These are phyloP conservation scores for Striga hermonthica DNA, from an alignment of 305 asterid species.

Conservation along the genomic window DNA sequence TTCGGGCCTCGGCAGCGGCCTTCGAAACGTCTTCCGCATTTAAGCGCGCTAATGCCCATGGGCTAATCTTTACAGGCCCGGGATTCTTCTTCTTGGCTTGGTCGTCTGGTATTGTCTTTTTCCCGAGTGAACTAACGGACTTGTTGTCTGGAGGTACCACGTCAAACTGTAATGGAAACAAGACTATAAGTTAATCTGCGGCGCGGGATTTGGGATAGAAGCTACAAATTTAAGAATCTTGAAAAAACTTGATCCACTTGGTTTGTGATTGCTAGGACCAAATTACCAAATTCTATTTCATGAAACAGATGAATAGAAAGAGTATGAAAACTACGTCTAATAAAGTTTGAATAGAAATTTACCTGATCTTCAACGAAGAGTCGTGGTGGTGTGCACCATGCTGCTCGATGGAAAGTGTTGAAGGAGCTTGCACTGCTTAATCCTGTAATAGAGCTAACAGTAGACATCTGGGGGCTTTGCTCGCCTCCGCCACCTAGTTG, in stretches of 20 bases:
- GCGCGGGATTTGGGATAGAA: no score
- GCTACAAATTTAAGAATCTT: no score
- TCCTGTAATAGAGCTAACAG: conserved; percentile 83
- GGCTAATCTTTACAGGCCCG: conserved; percentile 85
- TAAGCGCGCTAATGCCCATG: conserved; percentile 88
- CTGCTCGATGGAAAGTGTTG: conserved; percentile 81
- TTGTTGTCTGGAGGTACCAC: conserved; percentile 83
- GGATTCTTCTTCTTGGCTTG: conserved; percentile 73
- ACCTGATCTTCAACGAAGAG: conserved; percentile 99
- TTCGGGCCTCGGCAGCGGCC: conserved; percentile 96
- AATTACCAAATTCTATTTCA: no score
- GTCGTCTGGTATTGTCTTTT: conserved; percentile 57
- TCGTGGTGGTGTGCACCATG: conserved; percentile 99
- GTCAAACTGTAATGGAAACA: conserved; percentile 57
- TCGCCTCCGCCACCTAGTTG: conserved; percentile 71
- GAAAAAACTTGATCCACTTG: no score
- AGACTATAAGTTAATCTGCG: not conserved
- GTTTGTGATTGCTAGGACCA: no score
- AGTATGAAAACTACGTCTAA: not conserved
- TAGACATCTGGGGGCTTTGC: conserved; percentile 97
- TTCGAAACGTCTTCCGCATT: conserved; percentile 87
- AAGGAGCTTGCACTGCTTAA: conserved; percentile 94
- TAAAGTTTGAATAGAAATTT: not conserved
- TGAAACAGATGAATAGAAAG: not conserved
- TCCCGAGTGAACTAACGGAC: conserved; percentile 84